A percentile compares a stretch with the other conserved stretches of the same genome.
Conservation (phyloP, 2,329 filamentous ascomycete species). For the Didymosphaeria variabile region DNA sequence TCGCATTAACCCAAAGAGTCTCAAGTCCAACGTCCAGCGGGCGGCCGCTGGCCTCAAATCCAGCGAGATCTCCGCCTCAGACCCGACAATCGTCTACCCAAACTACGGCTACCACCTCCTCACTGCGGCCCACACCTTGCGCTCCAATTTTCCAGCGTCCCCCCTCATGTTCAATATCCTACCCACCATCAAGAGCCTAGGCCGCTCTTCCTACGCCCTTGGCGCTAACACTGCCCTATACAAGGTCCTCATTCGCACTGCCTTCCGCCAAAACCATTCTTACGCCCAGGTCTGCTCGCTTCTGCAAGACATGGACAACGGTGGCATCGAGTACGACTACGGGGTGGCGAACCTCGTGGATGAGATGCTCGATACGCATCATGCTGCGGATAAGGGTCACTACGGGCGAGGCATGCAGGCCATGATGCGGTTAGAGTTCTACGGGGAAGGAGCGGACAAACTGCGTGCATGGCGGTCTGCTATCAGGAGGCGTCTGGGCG, state of each 20-base stretch:
- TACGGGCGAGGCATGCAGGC: slow-evolving; percentile 38
- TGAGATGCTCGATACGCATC: slow-evolving; percentile 41
- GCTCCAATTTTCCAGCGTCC: slow-evolving; percentile 68
- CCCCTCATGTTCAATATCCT: slow-evolving; percentile 68
- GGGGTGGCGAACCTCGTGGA: slow-evolving; percentile 55
- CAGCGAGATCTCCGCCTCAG: slow-evolving; percentile 21
- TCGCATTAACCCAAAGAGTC: not conserved
- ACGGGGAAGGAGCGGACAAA: slow-evolving; percentile 39
- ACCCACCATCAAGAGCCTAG: slow-evolving; percentile 72
- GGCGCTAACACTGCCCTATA: slow-evolving; percentile 76
- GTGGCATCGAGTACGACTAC: slow-evolving; percentile 66
- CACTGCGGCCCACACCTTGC: slow-evolving; percentile 65
- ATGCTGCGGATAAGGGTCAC: slow-evolving; percentile 31
- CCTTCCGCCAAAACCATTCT: slow-evolving; percentile 70
- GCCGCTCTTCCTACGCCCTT: slow-evolving; percentile 74
- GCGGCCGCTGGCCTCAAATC: not conserved
- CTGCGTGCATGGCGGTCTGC: slow-evolving; percentile 42
- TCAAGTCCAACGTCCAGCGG: not conserved
- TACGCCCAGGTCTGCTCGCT: slow-evolving; percentile 63
- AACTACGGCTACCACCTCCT: slow-evolving; percentile 71
- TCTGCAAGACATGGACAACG: slow-evolving; percentile 71
- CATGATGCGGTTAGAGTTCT: slow-evolving; percentile 49
- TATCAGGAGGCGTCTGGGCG: slow-evolving; percentile 41
- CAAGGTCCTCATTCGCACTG: slow-evolving; percentile 69
- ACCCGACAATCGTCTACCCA: slow-evolving; percentile 68